phyloP scores from a whole-genome alignment of 139 green algal genomes.

The Eudorina sp. region DNA sequence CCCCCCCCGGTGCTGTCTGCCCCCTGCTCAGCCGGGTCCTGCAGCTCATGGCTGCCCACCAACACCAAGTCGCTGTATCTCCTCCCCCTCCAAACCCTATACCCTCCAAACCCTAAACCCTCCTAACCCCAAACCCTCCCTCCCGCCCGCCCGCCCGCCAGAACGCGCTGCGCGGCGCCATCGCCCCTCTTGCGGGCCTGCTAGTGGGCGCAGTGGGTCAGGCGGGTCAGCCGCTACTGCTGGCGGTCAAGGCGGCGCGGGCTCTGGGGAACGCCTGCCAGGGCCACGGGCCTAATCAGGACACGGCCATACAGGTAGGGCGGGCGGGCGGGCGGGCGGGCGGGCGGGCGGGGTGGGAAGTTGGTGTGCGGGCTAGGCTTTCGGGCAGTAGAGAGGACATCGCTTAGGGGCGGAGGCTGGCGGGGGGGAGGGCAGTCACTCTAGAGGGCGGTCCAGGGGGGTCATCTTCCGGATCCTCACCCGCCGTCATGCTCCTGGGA shows the following conservation, averaged over 20 bases:
- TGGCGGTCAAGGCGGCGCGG: slow-evolving; percentile 22
- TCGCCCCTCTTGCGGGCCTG: background rate
- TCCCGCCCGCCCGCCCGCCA: background rate
- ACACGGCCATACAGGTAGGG: background rate
- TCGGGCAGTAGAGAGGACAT: background rate
- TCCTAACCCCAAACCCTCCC: background rate
- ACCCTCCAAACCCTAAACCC: background rate
- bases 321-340: too few relatives aligned
- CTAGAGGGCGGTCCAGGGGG: too few relatives aligned
- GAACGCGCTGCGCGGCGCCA: background rate
- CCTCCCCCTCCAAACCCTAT: background rate
- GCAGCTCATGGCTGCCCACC: background rate
- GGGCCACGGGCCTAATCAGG: slow-evolving; percentile 16
- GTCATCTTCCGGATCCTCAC: too few relatives aligned
- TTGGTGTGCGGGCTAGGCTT: background rate
- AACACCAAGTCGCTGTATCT: background rate
- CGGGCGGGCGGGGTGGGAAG: background rate
- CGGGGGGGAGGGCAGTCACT: too few relatives aligned
- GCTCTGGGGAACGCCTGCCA: slow-evolving; percentile 23
- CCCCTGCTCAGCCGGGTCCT: too few relatives aligned
- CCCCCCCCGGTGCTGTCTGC: background rate
- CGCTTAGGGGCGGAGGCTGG: too few relatives aligned
- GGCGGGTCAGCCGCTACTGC: slow-evolving; percentile 8
- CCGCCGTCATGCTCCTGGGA: too few relatives aligned
- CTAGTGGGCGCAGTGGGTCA: background rate